phyloP scores from a whole-genome alignment of 1,284 basidiomycete genomes.

The Earliella scabrosa region DNA sequence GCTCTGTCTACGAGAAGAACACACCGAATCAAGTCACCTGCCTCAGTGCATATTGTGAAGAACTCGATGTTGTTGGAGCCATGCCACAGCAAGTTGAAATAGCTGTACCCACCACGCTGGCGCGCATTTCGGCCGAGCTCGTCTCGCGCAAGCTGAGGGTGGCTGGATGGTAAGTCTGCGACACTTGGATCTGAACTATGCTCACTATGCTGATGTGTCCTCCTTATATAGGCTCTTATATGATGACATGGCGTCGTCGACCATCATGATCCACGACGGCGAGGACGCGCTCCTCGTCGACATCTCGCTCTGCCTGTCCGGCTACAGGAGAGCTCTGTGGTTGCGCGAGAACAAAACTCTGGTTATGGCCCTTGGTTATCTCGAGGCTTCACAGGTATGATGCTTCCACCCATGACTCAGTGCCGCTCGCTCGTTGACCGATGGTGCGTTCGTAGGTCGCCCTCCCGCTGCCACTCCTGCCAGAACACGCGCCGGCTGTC shows the following conservation, averaged over 20 bases:
- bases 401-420: not conserved
- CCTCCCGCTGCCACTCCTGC: slow-evolving; percentile 18
- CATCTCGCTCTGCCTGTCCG: slow-evolving; percentile 51
- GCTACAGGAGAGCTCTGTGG: slow-evolving; percentile 43
- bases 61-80: no score
- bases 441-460: slow-evolving; percentile 7
- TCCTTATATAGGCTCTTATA: slow-evolving; percentile 11
- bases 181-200: not conserved
- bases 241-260: slow-evolving; percentile 28
- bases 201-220: no score
- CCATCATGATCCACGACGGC: slow-evolving; percentile 50
- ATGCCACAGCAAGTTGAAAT: slow-evolving; percentile 27
- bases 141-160: slow-evolving; percentile 25
- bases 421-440: not conserved
- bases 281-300: slow-evolving; percentile 56
- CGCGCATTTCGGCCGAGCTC: slow-evolving; percentile 17
- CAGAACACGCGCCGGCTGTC: slow-evolving; percentile 22
- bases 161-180: slow-evolving; percentile 21
- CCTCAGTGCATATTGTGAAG: no score
- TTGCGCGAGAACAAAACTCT: slow-evolving; percentile 51
- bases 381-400: slow-evolving; percentile 52
- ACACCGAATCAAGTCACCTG: no score
- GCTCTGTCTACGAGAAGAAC: no score
- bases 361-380: slow-evolving; percentile 57
- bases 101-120: slow-evolving; percentile 18